Conservation (phyloP, 2,329 filamentous ascomycete genomes). For the Ceratocystis destructans region DNA sequence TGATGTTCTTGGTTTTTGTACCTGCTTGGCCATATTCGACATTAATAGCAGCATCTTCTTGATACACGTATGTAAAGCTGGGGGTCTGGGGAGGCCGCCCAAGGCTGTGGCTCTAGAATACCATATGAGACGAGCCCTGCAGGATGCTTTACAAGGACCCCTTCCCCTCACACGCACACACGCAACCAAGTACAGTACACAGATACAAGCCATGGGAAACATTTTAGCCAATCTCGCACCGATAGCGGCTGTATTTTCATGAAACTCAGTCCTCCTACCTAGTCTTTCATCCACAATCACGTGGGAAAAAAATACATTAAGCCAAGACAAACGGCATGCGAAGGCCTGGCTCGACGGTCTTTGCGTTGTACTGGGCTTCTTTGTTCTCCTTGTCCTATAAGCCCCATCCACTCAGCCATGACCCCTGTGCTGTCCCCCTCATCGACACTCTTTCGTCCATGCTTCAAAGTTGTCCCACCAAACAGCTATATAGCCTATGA, state of each 20-base stretch:
- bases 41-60: not conserved
- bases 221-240: not conserved
- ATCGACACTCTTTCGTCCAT: not conserved
- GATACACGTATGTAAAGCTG: not conserved
- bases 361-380: not conserved
- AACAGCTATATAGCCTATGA: not conserved
- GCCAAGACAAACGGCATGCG: not conserved
- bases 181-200: too few relatives aligned
- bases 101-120: too few relatives aligned
- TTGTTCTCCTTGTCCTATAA: not conserved
- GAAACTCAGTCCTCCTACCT: not conserved
- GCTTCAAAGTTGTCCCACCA: not conserved
- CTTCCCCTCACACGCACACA: too few relatives aligned
- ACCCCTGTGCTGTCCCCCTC: not conserved
- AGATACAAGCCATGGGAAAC: not conserved
- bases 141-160: too few relatives aligned
- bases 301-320: not conserved
- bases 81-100: too few relatives aligned
- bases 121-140: too few relatives aligned
- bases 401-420: slow-evolving; percentile 2
- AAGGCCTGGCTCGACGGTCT: not conserved
- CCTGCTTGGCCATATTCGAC: too few relatives aligned
- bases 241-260: not conserved
- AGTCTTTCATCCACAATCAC: not conserved
- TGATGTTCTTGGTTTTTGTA: too few relatives aligned